Base-by-base conservation (phyloP, 352 stramenopile species). In the Globisporangium uncinulatum region DNA sequence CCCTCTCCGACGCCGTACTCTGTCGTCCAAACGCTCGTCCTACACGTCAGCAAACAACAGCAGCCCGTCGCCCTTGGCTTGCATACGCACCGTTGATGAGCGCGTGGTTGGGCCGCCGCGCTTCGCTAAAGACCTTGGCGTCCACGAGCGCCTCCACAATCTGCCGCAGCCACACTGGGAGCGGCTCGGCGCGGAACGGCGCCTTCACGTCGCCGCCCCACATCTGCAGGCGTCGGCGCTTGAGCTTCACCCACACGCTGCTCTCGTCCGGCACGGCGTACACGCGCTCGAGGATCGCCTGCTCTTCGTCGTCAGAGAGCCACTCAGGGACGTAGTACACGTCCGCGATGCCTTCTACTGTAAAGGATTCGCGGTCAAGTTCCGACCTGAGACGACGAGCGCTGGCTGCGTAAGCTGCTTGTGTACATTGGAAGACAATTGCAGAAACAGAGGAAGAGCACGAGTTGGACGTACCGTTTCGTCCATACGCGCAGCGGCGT, bases 301-400 rank as follows among this genome's bases (percentile, higher is more conserved):
- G 46, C 47, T 90, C 80, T 50, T 90, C 80, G 9, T 74, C 66
- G 20, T 71, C 39, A 11, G 73, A 72, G 59, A 90, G 68, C 75
- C 75, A 90, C 34, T 90, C 66, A 11, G 77, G 76, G 14, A 90
- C 67, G 56, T 85, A 87, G 44, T 77, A 83, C 21, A 86, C 72
- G 0, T 59, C 70, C 10, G 66, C 55, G 44, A 90, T 85, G 0
- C 60, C 67, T 0, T 65, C 63, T 37, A 69, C 63, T 3, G 51
- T 61, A 47, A 75, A 83, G 9, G 49, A 48, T 5, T 71, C 63
- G 0, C 86, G 55, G 13, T 80, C 61, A 1, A 83, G 57, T 19
- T 54, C 49, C 6, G 53, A 48, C 20, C 70, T 82, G 34, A 34
- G 36, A 42, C n/a, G 17, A 11, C 8, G 41, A 9, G 17, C 41